phyloP scores from a whole-genome alignment of 2,329 filamentous ascomycete genomes.

The Aspergillus sp. region DNA sequence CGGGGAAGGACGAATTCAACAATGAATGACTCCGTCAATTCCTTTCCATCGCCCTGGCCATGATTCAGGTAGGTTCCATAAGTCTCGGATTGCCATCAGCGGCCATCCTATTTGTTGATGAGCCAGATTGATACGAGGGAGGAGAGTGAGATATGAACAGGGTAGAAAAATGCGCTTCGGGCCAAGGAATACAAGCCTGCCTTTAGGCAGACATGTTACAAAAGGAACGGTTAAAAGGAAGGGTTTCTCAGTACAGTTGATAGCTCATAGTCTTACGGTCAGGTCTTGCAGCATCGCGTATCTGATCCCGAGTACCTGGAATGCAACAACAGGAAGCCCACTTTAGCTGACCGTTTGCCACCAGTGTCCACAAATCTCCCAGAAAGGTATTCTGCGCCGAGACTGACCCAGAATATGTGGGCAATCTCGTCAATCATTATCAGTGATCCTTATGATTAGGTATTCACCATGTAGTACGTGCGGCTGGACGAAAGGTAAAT shows the following conservation, averaged over 20 bases:
- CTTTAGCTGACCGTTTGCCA: neutral
- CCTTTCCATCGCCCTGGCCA: neutral
- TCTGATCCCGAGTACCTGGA: neutral
- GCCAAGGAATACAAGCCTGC: too few species aligned
- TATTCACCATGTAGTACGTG: too few species aligned
- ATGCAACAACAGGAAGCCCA: neutral
- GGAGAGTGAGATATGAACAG: too few species aligned
- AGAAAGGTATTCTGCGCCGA: neutral
- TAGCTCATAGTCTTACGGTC: neutral
- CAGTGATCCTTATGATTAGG: too few species aligned
- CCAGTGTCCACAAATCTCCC: neutral
- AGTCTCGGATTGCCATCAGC: too few species aligned
- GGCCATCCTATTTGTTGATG: too few species aligned
- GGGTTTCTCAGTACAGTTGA: too few species aligned
- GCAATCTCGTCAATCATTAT: neutral
- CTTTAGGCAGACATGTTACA: too few species aligned
- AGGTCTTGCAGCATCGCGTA: neutral
- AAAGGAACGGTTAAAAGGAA: too few species aligned
- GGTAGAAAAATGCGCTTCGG: too few species aligned
- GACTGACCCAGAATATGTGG: neutral
- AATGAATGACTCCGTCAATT: neutral
- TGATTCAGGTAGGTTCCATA: neutral
- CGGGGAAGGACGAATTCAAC: neutral
- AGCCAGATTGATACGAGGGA: too few species aligned
- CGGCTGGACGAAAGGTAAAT: too few species aligned